These are phyloP conservation scores for Plantago lanceolata DNA, from an alignment of 305 asterid genomes.

Conservation along the genomic window DNA sequence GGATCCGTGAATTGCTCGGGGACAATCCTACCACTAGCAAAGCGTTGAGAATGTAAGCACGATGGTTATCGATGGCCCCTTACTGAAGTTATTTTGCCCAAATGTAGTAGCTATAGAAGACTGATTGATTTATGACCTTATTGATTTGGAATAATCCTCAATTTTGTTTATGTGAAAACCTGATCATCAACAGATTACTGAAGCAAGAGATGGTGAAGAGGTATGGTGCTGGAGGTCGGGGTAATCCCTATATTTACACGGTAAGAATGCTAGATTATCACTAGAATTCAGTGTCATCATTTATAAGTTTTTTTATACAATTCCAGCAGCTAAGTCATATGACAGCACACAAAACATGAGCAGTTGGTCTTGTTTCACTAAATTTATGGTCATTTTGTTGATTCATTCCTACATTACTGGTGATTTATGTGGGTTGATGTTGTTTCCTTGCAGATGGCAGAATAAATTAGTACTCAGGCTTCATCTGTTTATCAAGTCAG, in stretches of 20 bases:
- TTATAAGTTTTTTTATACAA: neutral
- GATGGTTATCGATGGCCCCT: neutral
- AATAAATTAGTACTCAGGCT: neutral
- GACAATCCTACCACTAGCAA: constrained; percentile 98
- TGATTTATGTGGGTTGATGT: neutral
- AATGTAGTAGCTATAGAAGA: neutral
- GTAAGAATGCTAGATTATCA: constrained; percentile 30
- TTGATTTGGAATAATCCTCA: neutral
- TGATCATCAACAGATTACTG: constrained; percentile 55
- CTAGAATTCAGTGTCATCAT: neutral
- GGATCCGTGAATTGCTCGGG: constrained; percentile 77
- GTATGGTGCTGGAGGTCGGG: constrained; percentile 78
- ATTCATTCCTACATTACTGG: neutral
- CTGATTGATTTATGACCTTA: neutral
- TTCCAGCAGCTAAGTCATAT: neutral
- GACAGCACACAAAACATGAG: neutral
- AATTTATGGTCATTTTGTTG: neutral
- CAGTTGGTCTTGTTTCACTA: neutral
- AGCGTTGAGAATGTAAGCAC: constrained; percentile 78
- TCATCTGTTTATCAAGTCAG: neutral
- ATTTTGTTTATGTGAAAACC: neutral
- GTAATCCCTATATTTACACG: constrained; percentile 74
- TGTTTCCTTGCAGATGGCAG: constrained; percentile 5
- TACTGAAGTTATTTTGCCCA: neutral
- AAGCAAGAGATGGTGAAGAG: constrained; percentile 65